Conservation (phyloP, 306 rosid genomes). For the Cicer pinnatifidum region DNA sequence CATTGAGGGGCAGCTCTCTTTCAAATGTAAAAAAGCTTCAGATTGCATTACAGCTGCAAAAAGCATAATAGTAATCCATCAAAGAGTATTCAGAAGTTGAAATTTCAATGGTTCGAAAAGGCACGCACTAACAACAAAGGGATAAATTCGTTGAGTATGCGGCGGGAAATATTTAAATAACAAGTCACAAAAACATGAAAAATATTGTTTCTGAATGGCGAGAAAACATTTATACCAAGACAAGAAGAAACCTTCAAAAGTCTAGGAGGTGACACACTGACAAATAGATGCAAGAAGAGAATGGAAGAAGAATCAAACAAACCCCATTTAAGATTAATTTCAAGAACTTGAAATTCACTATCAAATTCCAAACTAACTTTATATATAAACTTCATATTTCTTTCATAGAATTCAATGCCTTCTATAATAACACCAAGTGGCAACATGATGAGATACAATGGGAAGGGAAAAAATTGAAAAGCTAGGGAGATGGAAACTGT, state of each 20-base stretch:
- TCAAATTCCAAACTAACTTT: constrained; percentile 3
- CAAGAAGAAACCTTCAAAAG: constrained; percentile 22
- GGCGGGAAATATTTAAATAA: not conserved
- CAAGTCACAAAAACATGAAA: not conserved
- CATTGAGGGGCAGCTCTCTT: constrained; percentile 81
- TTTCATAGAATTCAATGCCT: constrained; percentile 11
- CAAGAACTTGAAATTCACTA: not conserved
- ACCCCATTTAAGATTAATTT: not conserved
- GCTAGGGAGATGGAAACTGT: constrained; percentile 5
- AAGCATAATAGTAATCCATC: constrained; percentile 28
- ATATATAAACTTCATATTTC: constrained; percentile 17
- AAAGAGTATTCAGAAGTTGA: not conserved
- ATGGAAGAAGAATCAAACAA: constrained; percentile 30
- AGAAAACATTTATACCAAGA: constrained; percentile 28
- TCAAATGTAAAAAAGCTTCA: constrained; percentile 74
- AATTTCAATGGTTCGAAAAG: constrained; percentile 8
- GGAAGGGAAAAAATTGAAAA: constrained; percentile 6
- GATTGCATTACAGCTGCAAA: constrained; percentile 91
- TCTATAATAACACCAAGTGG: constrained; percentile 32
- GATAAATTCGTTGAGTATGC: not conserved
- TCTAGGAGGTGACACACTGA: not conserved
- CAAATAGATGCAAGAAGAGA: constrained; percentile 9
- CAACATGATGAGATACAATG: not conserved
- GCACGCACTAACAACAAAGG: constrained; percentile 19
- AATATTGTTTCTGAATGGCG: not conserved